Conservation (phyloP, 306 rosid genomes). For the Nissolia schottii region DNA sequence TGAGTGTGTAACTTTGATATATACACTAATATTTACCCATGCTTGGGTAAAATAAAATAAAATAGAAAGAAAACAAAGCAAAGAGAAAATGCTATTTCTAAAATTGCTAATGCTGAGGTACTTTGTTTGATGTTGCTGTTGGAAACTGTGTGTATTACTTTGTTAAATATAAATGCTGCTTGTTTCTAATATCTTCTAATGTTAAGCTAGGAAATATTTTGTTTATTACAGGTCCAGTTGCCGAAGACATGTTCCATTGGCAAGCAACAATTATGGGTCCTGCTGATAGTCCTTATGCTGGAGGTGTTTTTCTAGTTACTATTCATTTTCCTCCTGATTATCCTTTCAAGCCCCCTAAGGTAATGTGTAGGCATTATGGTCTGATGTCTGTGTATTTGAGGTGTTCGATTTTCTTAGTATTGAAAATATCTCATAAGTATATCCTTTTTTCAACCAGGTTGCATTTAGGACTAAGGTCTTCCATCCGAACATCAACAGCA, state of each 20-base stretch:
- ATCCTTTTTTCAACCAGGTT: slow-evolving; percentile 35
- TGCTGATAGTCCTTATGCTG: slow-evolving; percentile 67
- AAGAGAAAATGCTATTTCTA: not conserved
- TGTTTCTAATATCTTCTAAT: not conserved
- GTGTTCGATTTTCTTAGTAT: not conserved
- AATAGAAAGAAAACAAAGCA: not conserved
- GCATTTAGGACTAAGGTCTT: slow-evolving; percentile 80
- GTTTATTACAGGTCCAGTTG: slow-evolving; percentile 54
- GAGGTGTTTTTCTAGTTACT: slow-evolving; percentile 68
- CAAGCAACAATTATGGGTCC: slow-evolving; percentile 78
- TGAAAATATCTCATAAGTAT: not conserved
- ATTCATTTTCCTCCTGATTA: slow-evolving; percentile 67
- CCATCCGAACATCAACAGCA: slow-evolving; percentile 71
- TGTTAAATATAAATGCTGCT: not conserved
- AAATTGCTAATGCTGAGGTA: not conserved
- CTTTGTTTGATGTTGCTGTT: not conserved
- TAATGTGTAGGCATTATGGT: slow-evolving; percentile 5
- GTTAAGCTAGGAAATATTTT: not conserved
- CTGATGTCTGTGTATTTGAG: not conserved
- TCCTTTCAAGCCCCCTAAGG: slow-evolving; percentile 84
- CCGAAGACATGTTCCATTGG: slow-evolving; percentile 79
- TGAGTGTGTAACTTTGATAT: not conserved
- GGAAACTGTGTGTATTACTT: not conserved
- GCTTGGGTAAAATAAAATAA: not conserved
- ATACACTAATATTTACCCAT: not conserved